Conservation (phyloP, 371 early-diverging fungal genomes). For the Circinella minor region DNA sequence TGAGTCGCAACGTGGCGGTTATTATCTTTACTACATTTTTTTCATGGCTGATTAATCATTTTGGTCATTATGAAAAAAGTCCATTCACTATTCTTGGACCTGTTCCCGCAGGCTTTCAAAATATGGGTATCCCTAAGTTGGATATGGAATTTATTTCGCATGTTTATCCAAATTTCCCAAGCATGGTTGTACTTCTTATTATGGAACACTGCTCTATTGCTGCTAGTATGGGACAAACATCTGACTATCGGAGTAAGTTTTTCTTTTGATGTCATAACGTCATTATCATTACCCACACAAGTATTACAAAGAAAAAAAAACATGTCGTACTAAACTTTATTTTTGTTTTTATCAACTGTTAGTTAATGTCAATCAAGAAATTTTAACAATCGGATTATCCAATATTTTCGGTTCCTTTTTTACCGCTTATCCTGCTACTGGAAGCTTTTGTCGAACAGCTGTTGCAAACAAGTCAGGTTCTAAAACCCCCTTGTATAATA, state of each 20-base stretch:
- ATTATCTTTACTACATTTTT: conserved; percentile 78
- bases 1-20: conserved; percentile 72
- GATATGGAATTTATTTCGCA: conserved; percentile 40
- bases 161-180: conserved; percentile 60
- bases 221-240: conserved; percentile 77
- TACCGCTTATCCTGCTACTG: conserved; percentile 82
- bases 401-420: conserved; percentile 85
- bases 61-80: conserved; percentile 31
- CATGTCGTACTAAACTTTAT: too few relatives aligned
- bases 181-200: conserved; percentile 74
- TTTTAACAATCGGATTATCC: conserved; percentile 79
- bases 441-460: conserved; percentile 86
- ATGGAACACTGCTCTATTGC: conserved; percentile 89
- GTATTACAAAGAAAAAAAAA: too few relatives aligned
- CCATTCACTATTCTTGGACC: conserved; percentile 67
- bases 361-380: conserved; percentile 79
- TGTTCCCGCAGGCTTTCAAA: conserved; percentile 75
- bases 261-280: neutral
- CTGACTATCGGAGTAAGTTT: conserved; percentile 49
- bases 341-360: neutral
- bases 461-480: conserved; percentile 76
- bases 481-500: conserved; percentile 75
- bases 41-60: conserved; percentile 67
- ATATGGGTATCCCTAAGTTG: conserved; percentile 59
- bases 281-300: neutral